These are phyloP conservation scores for Aureobasidium lini DNA, from an alignment of 2,329 filamentous ascomycete species.

Conservation along the genomic window DNA sequence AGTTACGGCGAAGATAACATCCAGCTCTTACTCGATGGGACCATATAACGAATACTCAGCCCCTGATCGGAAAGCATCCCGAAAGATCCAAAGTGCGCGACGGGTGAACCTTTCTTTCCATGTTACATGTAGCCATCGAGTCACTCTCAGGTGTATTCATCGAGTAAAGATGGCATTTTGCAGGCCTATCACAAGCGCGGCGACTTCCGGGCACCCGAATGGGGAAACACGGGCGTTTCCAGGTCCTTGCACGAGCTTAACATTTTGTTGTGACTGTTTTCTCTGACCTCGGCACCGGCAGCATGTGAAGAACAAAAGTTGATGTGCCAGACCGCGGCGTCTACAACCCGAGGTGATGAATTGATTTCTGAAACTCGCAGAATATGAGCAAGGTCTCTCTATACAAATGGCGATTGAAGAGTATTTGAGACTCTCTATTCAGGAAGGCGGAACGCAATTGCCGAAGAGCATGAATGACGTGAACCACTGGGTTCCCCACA, in stretches of 20 bases:
- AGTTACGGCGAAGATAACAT: neutral
- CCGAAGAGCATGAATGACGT: neutral
- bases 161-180: neutral
- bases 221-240: neutral
- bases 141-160: too few relatives aligned
- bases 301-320: neutral
- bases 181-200: neutral
- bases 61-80: neutral
- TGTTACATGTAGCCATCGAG: too few relatives aligned
- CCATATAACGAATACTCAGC: neutral
- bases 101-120: neutral
- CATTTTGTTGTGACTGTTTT: neutral
- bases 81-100: too few relatives aligned
- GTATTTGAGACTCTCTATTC: neutral
- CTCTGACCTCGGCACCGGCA: constrained; percentile 11
- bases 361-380: neutral
- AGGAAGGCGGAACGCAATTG: neutral
- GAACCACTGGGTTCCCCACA: constrained; percentile 10
- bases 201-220: constrained; percentile 3
- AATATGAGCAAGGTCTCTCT: neutral
- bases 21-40: neutral
- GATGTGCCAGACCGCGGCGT: neutral
- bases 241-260: constrained; percentile 8
- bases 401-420: neutral
- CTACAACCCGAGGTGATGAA: neutral